Conservation (phyloP, 495 filamentous ascomycete genomes). For the Amphirosellinia nigrospora region DNA sequence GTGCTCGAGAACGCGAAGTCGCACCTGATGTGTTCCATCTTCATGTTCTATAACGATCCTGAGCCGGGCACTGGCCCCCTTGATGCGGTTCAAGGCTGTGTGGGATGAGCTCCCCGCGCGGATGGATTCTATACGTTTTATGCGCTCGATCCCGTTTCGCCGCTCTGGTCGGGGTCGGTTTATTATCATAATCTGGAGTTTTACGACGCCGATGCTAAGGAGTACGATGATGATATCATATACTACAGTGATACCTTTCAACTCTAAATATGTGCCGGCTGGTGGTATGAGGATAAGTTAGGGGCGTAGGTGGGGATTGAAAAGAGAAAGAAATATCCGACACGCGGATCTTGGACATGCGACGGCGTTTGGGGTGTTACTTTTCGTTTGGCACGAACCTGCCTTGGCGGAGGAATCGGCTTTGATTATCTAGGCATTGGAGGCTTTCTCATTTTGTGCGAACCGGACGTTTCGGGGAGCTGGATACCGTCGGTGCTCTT, state of each 20-base stretch:
- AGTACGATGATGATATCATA: not conserved
- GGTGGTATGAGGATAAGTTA: not conserved
- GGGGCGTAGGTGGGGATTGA: not conserved
- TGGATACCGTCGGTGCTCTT: not conserved
- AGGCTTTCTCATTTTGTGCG: not conserved
- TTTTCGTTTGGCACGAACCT: not conserved
- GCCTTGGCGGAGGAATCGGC: not conserved
- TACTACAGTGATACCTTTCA: not conserved
- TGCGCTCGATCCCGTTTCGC: not conserved
- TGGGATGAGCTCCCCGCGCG: constrained; percentile 7
- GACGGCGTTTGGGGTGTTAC: not conserved
- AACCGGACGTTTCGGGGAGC: not conserved
- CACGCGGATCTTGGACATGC: not conserved
- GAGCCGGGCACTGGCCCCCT: not conserved
- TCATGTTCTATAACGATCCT: not conserved
- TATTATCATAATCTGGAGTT: constrained; percentile 5
- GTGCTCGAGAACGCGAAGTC: not conserved
- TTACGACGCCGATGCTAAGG: not conserved
- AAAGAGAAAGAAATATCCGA: not conserved
- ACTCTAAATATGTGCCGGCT: not conserved
- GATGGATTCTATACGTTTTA: constrained; percentile 7
- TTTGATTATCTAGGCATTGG: not conserved
- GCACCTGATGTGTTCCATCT: not conserved
- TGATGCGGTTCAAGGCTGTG: not conserved
- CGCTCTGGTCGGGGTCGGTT: not conserved